These are phyloP conservation scores for Acer yangbiense DNA, from an alignment of 345 rosid species.

Conservation along the genomic window DNA sequence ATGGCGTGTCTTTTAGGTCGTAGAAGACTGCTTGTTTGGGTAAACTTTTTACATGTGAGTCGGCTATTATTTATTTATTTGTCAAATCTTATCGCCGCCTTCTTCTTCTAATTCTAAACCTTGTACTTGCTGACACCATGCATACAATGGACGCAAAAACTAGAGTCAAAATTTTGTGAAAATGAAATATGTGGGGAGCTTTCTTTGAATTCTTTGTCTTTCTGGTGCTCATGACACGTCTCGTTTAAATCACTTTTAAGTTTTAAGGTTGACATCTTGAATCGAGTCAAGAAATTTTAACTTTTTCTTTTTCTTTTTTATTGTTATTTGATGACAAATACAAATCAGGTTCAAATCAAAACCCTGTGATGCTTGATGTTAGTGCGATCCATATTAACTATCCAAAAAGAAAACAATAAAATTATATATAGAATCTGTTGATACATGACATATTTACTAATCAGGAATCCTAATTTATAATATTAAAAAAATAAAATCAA, in stretches of 20 bases:
- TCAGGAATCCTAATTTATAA: too few relatives aligned
- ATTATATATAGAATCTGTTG: too few relatives aligned
- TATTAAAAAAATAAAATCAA: too few relatives aligned
- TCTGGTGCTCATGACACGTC: not conserved
- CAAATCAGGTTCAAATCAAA: not conserved
- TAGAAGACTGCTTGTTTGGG: not conserved
- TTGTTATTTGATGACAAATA: not conserved
- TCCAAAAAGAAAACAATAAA: not conserved
- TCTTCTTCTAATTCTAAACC: not conserved
- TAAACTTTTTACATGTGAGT: not conserved
- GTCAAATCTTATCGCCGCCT: not conserved
- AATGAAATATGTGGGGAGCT: not conserved
- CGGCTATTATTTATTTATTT: not conserved
- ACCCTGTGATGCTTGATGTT: too few relatives aligned
- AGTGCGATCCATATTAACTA: too few relatives aligned
- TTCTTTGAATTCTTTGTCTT: not conserved
- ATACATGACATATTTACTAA: too few relatives aligned
- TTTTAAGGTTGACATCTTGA: conserved; percentile 1
- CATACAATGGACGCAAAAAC: not conserved
- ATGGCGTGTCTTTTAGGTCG: not conserved
- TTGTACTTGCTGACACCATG: not conserved
- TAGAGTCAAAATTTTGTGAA: not conserved
- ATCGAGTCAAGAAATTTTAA: not conserved
- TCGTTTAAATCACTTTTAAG: not conserved
- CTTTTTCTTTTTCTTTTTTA: not conserved